phyloP scores from a whole-genome alignment of 2,329 filamentous ascomycete species.

The Neofusicoccum parvum region DNA sequence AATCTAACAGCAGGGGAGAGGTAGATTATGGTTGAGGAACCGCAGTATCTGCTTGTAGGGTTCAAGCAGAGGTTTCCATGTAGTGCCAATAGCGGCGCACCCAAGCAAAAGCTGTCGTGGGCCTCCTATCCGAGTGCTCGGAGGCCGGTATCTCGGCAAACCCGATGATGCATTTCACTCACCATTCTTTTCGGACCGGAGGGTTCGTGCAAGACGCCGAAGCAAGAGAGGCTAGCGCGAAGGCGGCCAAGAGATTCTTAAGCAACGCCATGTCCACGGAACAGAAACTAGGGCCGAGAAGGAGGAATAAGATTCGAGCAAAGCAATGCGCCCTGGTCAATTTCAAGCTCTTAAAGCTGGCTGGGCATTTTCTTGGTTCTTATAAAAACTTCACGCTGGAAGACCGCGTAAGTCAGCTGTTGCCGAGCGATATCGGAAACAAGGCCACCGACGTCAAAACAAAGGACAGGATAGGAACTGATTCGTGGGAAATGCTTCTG shows the following conservation, averaged over 20 bases:
- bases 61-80: no score
- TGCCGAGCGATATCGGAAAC: slow-evolving; percentile 10
- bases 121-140: no score
- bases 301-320: neutral
- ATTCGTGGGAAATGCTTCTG: neutral
- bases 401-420: slow-evolving; percentile 1
- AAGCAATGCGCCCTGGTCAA: neutral
- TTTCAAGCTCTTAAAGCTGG: neutral
- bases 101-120: neutral
- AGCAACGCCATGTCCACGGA: neutral
- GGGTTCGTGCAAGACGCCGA: slow-evolving; percentile 2
- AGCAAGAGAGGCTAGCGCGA: slow-evolving; percentile 5
- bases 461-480: neutral
- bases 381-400: neutral
- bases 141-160: neutral
- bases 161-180: neutral
- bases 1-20: no score
- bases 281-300: neutral
- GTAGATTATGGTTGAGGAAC: no score
- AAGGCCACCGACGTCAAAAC: slow-evolving; percentile 16
- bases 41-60: no score
- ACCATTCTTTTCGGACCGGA: slow-evolving; percentile 19
- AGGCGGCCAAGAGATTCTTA: slow-evolving; percentile 2
- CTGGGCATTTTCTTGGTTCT: slow-evolving; percentile 5
- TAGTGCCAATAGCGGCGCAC: no score